Evolutionary conservation across 176 grass and related monocot species (phyloP).

Genomic region (Dendrocalamus sinicus): DNA sequence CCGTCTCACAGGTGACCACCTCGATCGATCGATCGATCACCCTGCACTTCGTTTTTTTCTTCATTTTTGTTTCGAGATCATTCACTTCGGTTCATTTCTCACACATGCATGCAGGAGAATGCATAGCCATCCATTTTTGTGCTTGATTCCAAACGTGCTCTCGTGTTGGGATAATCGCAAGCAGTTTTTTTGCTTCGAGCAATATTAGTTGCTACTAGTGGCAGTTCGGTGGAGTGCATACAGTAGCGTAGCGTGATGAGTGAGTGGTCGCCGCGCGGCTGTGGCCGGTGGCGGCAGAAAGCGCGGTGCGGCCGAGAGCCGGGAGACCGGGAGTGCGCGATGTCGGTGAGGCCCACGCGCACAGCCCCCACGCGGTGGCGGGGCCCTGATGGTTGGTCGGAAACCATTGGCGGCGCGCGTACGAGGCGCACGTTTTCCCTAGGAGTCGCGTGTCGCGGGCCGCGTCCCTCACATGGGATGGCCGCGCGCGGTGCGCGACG

Average conservation of each 20-base stretch:
- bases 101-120: neutral
- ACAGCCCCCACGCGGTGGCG: neutral
- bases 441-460: neutral
- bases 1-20: conserved; percentile 56
- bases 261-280: neutral
- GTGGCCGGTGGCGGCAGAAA: neutral
- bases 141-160: conserved; percentile 16
- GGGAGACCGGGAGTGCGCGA: neutral
- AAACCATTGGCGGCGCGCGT: neutral
- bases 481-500: neutral
- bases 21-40: neutral
- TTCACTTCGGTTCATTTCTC: neutral
- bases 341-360: neutral
- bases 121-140: neutral
- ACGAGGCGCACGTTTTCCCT: neutral
- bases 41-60: neutral
- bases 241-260: neutral
- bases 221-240: neutral
- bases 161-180: conserved; percentile 19
- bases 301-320: neutral
- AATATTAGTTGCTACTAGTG: neutral
- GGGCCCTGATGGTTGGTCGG: neutral
- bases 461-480: neutral
- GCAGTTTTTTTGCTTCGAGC: neutral
- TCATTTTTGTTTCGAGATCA: neutral